These are phyloP conservation scores for Nakaseomyces bracarensis DNA, from an alignment of 1,139 yeast species.

Conservation along the genomic window DNA sequence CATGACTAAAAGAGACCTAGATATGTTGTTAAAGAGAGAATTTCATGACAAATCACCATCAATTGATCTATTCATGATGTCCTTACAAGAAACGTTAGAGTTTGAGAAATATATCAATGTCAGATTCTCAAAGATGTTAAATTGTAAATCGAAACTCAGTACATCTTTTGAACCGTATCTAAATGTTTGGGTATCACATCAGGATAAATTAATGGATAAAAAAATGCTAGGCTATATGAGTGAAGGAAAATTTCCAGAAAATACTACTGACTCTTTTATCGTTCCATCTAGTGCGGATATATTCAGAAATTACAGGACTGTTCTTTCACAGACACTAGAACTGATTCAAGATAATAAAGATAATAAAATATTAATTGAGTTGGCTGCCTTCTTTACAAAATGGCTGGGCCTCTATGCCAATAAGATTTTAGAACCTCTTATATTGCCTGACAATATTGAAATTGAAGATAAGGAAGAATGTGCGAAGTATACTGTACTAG, in stretches of 20 bases:
- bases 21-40: constrained; percentile 37
- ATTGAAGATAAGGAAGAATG: constrained; percentile 45
- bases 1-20: constrained; percentile 60
- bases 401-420: constrained; percentile 60
- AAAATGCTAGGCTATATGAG: constrained; percentile 57
- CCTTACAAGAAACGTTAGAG: constrained; percentile 59
- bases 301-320: constrained; percentile 65
- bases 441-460: constrained; percentile 33
- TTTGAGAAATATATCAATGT: constrained; percentile 69
- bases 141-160: constrained; percentile 47
- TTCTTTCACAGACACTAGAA: constrained; percentile 67
- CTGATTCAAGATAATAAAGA: constrained; percentile 35
- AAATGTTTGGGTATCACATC: constrained; percentile 80
- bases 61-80: constrained; percentile 51
- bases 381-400: constrained; percentile 58
- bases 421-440: constrained; percentile 53
- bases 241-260: constrained; percentile 35
- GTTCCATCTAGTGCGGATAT: constrained; percentile 80
- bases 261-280: constrained; percentile 47
- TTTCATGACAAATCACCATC: constrained; percentile 26
- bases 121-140: constrained; percentile 37
- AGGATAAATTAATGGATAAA: constrained; percentile 52
- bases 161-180: constrained; percentile 78
- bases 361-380: constrained; percentile 24
- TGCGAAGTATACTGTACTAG: constrained; percentile 57